Evolutionary conservation across 805 yeast species (phyloP).

Genomic region (Kluyveromyces nonfermentans): DNA sequence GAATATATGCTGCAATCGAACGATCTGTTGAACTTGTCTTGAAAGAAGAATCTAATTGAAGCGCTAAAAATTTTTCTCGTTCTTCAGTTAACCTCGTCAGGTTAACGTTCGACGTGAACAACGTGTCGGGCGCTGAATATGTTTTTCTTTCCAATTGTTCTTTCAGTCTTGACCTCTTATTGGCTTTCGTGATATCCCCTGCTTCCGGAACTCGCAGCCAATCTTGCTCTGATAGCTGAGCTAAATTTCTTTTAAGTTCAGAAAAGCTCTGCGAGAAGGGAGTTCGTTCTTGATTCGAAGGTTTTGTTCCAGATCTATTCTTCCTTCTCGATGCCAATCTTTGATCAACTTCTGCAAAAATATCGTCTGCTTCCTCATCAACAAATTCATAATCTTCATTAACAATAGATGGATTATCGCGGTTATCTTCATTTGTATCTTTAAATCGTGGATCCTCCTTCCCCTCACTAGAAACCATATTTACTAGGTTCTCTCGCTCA

Average conservation of each 20-base stretch:
- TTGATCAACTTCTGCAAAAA: constrained; percentile 61
- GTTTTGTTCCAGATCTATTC: constrained; percentile 5
- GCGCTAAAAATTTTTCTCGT: constrained; percentile 47
- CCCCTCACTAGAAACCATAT: constrained; percentile 27
- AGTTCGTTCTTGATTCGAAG: neutral
- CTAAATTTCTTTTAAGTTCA: constrained; percentile 47
- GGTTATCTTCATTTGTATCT: neutral
- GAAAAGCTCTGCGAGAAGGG: neutral
- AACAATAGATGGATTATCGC: constrained; percentile 8
- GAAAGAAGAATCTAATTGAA: constrained; percentile 39
- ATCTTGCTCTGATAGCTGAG: constrained; percentile 51
- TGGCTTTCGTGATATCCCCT: constrained; percentile 72
- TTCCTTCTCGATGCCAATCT: constrained; percentile 31
- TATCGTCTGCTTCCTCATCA: constrained; percentile 68
- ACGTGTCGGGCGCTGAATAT: constrained; percentile 75
- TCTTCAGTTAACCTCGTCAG: constrained; percentile 53
- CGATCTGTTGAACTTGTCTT: constrained; percentile 12
- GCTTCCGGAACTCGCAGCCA: constrained; percentile 86
- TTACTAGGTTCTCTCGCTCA: constrained; percentile 26
- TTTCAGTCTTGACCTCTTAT: constrained; percentile 59
- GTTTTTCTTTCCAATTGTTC: constrained; percentile 55
- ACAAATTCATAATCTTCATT: constrained; percentile 37
- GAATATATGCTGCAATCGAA: constrained; percentile 35
- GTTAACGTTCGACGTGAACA: constrained; percentile 36
- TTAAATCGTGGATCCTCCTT: constrained; percentile 1